These are phyloP conservation scores for Micromonas pusilla DNA, from an alignment of 139 green algal genomes.

Conservation along the genomic window DNA sequence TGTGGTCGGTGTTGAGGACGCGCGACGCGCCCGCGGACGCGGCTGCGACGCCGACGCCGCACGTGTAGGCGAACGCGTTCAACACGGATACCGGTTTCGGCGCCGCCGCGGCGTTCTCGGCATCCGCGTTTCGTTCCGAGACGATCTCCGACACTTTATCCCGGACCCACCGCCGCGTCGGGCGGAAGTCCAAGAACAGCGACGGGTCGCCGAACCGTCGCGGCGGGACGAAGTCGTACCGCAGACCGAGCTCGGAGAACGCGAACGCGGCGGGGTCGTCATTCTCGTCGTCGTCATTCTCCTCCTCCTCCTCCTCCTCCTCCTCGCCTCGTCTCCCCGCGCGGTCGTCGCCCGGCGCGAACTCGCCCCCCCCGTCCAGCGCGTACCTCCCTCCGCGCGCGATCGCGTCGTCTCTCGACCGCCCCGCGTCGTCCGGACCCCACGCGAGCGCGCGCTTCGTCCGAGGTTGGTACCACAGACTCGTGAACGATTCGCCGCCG, in stretches of 20 bases:
- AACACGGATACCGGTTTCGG: neutral
- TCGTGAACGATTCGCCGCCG: neutral
- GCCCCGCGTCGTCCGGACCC: neutral
- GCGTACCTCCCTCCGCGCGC: neutral
- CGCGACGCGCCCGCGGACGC: neutral
- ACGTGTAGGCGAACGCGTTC: conserved; percentile 31
- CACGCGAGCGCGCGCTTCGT: neutral
- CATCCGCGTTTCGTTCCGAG: too few species aligned
- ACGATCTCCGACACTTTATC: neutral
- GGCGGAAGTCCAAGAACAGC: conserved; percentile 29
- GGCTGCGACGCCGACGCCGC: conserved; percentile 22
- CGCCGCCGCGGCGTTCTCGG: too few species aligned
- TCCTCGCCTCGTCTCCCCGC: neutral
- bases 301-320: too few species aligned
- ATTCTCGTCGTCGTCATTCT: too few species aligned
- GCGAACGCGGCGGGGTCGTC: neutral
- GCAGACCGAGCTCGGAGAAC: neutral
- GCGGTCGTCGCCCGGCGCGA: too few species aligned
- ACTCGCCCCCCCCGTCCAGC: neutral
- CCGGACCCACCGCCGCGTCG: conserved; percentile 16
- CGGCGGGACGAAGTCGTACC: neutral
- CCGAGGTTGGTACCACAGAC: neutral
- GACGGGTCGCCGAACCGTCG: conserved; percentile 11
- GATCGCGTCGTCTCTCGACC: neutral
- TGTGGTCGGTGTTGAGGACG: conserved; percentile 29